Percentiles rank a stretch among this genome's conserved stretches.
phyloP scores from a whole-genome alignment of 495 filamentous ascomycete species.

The Penicillium desertorum region DNA sequence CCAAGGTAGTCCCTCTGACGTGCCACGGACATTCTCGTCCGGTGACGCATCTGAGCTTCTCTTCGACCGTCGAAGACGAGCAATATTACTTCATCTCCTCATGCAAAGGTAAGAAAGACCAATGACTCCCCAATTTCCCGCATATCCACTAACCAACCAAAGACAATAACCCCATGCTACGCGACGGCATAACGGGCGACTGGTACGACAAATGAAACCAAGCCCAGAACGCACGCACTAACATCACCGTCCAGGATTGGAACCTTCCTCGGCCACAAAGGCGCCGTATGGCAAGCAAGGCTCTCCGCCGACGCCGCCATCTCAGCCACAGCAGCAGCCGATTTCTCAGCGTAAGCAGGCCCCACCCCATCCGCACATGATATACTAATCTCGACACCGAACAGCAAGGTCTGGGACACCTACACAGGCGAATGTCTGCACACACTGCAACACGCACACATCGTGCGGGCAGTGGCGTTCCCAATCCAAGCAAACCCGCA shows the following conservation, averaged over 20 bases:
- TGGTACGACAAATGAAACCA: conserved; percentile 55
- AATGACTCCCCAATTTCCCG: background rate
- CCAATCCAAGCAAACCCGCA: conserved; percentile 70
- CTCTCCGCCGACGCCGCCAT: conserved; percentile 84
- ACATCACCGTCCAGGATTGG: conserved; percentile 67
- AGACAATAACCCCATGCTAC: conserved; percentile 98
- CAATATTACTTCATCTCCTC: conserved; percentile 95
- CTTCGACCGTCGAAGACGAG: conserved; percentile 78
- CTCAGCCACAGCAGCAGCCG: conserved; percentile 89
- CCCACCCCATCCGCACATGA: background rate
- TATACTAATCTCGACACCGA: conserved; percentile 1
- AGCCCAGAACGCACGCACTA: conserved; percentile 1
- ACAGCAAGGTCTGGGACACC: conserved; percentile 93
- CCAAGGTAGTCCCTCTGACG: conserved; percentile 82
- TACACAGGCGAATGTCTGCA: conserved; percentile 87
- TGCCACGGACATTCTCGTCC: conserved; percentile 97
- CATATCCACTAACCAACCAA: conserved; percentile 9
- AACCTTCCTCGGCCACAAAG: conserved; percentile 97
- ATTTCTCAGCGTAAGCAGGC: conserved; percentile 82
- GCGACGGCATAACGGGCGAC: conserved; percentile 93
- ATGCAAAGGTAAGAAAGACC: conserved; percentile 73
- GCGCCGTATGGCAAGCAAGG: conserved; percentile 92
- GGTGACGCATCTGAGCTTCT: conserved; percentile 93
- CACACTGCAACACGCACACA: conserved; percentile 87
- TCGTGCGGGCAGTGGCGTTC: conserved; percentile 91